phyloP scores from a whole-genome alignment of 192 early-diverging fungal genomes.

The Backusella liffmaniae region DNA sequence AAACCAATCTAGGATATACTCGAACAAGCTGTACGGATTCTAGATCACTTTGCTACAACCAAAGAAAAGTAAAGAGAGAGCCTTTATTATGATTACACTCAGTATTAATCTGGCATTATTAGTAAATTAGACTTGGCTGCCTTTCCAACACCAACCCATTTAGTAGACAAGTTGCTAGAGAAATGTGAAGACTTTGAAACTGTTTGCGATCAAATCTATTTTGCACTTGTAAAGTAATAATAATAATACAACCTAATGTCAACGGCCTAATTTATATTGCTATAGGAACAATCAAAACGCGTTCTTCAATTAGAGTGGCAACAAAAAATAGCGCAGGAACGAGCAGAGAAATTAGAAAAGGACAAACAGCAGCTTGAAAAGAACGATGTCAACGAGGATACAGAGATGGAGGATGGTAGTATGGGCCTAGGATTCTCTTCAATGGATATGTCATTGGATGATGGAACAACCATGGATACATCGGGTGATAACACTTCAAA shows the following conservation, averaged over 20 bases:
- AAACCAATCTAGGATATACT: conserved; percentile 23
- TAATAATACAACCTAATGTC: background rate
- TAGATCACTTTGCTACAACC: conserved; percentile 27
- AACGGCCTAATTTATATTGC: too few species aligned
- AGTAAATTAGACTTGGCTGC: conserved; percentile 14
- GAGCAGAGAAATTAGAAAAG: conserved; percentile 16
- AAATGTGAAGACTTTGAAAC: conserved; percentile 37
- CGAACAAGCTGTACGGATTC: conserved; percentile 23
- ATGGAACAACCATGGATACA: conserved; percentile 1
- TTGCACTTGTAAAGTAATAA: conserved; percentile 23
- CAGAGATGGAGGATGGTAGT: conserved; percentile 8
- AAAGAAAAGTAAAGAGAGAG: conserved; percentile 11
- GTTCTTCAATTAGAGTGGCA: conserved; percentile 25
- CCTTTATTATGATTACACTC: background rate
- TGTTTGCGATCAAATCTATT: conserved; percentile 39
- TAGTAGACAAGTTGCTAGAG: conserved; percentile 15
- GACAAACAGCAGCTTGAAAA: conserved; percentile 10
- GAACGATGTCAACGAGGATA: conserved; percentile 1
- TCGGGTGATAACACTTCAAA: background rate
- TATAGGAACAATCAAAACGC: conserved; percentile 35
- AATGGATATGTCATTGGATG: conserved; percentile 17
- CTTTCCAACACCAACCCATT: conserved; percentile 12
- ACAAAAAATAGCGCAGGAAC: conserved; percentile 11
- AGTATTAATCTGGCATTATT: background rate
- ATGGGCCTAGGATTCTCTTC: conserved; percentile 11